phyloP scores from a whole-genome alignment of 805 yeast genomes.

The Grigorovia yakushimaensis region DNA sequence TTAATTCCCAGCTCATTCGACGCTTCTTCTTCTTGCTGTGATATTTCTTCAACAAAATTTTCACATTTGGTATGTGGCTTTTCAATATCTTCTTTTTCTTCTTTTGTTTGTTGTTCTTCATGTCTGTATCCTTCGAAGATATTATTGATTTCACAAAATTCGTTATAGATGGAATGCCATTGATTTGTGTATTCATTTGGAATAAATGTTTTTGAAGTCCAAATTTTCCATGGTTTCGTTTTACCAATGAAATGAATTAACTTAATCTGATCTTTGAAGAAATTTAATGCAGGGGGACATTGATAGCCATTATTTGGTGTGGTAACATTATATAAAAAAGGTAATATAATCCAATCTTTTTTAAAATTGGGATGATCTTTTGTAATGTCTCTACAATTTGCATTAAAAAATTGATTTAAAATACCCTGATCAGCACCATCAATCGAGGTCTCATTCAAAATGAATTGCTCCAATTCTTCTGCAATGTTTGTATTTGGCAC shows the following conservation, averaged over 20 bases:
- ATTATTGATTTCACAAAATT: conserved; percentile 7
- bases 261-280: conserved; percentile 37
- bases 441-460: conserved; percentile 33
- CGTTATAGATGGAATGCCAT: conserved; percentile 14
- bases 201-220: conserved; percentile 4
- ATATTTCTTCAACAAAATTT: not conserved
- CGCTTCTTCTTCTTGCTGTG: not conserved
- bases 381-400: conserved; percentile 10
- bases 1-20: not conserved
- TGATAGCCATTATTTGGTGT: conserved; percentile 54
- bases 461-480: conserved; percentile 30
- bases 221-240: conserved; percentile 44
- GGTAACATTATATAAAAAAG: conserved; percentile 82
- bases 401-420: conserved; percentile 59
- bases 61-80: not conserved
- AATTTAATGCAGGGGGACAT: conserved; percentile 57
- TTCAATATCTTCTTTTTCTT: not conserved
- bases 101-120: not conserved
- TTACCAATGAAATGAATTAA: conserved; percentile 62
- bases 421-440: conserved; percentile 95
- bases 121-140: not conserved
- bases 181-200: conserved; percentile 8
- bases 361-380: conserved; percentile 1
- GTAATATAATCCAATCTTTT: conserved; percentile 54
- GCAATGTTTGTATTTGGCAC: conserved; percentile 42